Base-by-base conservation (phyloP, 805 yeast species). In the Metschnikowia hibisci region DNA sequence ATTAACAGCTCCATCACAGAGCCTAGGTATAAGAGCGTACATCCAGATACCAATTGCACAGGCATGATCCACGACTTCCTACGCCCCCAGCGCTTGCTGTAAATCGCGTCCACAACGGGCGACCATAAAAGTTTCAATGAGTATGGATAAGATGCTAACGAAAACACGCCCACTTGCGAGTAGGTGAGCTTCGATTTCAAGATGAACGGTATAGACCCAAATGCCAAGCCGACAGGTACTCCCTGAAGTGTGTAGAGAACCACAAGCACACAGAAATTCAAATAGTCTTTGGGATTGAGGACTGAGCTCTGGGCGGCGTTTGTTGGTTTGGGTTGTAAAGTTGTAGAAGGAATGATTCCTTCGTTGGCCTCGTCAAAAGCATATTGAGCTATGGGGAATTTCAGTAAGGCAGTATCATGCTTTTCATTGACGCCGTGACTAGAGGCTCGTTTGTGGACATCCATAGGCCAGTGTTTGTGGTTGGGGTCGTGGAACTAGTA, bases 61-160 rank as follows among this genome's bases (percentile, higher is more conserved):
- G 99, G 99, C 10, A 93, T 78, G 55, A 93, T 90, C 99, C 99
- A 93, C 9, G 91, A 80, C 56, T 88, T 76, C 54, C 99, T 71
- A 43, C 97, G 77, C 4, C 99, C 99, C 27, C 86, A 53, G 35
- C 63, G 69, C 20, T 71, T 70, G 46, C 73, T 74, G 59, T 83
- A 93, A 14, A 87, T 61, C 1, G 97, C 90, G 61, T 93, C 99
- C 8, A 93, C 97, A 13, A 93, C 76, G 0, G 99, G 99, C 11
- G 96, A 86, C 98, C 99, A 93, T 35, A 91, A 64, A 44, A 93
- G 74, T 62, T 93, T 93, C 51, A 93, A 67, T 7, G 96, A 86
- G 65, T 93, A 93, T 2, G 99, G 99, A 58, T 93, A 93, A 3
- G 96, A 81, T 0, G 98, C 97, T 50, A 93, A 69, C 2, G 96